phyloP scores from a whole-genome alignment of 495 filamentous ascomycete species.

The Penicillium silybi region DNA sequence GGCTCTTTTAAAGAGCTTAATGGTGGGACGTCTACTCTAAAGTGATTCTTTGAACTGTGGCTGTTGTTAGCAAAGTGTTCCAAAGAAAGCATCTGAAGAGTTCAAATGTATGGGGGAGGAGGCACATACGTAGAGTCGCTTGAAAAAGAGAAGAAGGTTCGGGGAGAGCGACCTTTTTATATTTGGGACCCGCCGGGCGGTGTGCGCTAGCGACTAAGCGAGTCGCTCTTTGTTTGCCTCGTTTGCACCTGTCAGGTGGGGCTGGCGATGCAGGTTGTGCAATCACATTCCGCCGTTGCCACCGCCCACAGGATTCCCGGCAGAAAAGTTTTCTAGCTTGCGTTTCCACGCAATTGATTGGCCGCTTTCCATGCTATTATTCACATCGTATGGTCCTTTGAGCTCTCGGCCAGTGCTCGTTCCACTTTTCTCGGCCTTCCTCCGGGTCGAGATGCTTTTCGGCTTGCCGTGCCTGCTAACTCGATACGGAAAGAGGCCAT shows the following conservation, averaged over 20 bases:
- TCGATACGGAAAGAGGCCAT: too few species aligned
- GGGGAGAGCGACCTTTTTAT: constrained; percentile 25
- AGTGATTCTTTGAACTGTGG: constrained; percentile 79
- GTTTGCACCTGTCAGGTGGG: constrained; percentile 13
- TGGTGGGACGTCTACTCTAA: constrained; percentile 80
- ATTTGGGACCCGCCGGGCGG: not conserved
- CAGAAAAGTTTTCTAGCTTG: constrained; percentile 6
- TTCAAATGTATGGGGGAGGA: constrained; percentile 27
- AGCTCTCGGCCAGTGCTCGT: not conserved
- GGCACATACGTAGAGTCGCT: constrained; percentile 64
- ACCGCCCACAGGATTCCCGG: not conserved
- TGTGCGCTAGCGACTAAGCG: constrained; percentile 32
- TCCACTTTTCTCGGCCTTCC: not conserved
- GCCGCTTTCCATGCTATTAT: not conserved
- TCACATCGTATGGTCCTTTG: not conserved
- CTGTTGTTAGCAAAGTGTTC: constrained; percentile 26
- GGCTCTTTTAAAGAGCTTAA: constrained; percentile 76
- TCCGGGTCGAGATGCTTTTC: not conserved
- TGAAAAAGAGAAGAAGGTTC: constrained; percentile 33
- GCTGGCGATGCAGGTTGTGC: not conserved
- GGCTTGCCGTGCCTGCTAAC: not conserved
- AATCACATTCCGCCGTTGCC: not conserved
- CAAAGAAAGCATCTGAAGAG: not conserved
- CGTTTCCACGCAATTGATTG: not conserved
- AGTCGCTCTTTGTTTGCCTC: constrained; percentile 22